A percentile compares a stretch with the other conserved stretches of the same genome.
phyloP scores from a whole-genome alignment of 2,329 filamentous ascomycete genomes.

The Didymella arachidicola region DNA sequence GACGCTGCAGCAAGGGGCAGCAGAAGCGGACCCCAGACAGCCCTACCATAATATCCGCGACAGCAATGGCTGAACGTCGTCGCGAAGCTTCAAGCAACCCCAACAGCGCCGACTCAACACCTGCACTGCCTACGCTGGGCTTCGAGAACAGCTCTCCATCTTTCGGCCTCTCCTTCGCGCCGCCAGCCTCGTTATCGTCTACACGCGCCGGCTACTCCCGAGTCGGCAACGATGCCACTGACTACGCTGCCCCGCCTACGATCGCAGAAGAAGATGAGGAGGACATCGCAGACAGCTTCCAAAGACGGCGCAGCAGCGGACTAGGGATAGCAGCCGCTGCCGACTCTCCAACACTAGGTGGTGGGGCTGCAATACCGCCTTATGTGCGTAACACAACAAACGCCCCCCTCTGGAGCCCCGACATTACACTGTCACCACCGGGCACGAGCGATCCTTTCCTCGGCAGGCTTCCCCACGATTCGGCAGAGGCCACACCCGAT shows the following conservation, averaged over 20 bases:
- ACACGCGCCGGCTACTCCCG: constrained; percentile 49
- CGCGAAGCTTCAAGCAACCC: constrained; percentile 39
- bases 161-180: constrained; percentile 32
- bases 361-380: constrained; percentile 9
- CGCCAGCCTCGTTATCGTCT: constrained; percentile 33
- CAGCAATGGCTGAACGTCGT: constrained; percentile 43
- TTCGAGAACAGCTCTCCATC: constrained; percentile 36
- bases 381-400: constrained; percentile 5
- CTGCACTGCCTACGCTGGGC: constrained; percentile 39
- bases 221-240: constrained; percentile 47
- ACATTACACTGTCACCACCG: constrained; percentile 34
- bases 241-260: constrained; percentile 38
- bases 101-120: constrained; percentile 37
- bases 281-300: constrained; percentile 37
- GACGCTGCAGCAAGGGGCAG: constrained; percentile 14
- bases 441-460: constrained; percentile 41
- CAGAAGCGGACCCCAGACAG: constrained; percentile 13
- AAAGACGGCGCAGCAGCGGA: constrained; percentile 33
- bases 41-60: constrained; percentile 13
- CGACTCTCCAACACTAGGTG: constrained; percentile 8
- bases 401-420: constrained; percentile 21
- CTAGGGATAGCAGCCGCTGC: constrained; percentile 46
- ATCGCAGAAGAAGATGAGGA: constrained; percentile 45
- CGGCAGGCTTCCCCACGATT: constrained; percentile 37
- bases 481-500: constrained; percentile 43